Conservation (phyloP, 306 rosid genomes). For the Lathyrus tuberosus region DNA sequence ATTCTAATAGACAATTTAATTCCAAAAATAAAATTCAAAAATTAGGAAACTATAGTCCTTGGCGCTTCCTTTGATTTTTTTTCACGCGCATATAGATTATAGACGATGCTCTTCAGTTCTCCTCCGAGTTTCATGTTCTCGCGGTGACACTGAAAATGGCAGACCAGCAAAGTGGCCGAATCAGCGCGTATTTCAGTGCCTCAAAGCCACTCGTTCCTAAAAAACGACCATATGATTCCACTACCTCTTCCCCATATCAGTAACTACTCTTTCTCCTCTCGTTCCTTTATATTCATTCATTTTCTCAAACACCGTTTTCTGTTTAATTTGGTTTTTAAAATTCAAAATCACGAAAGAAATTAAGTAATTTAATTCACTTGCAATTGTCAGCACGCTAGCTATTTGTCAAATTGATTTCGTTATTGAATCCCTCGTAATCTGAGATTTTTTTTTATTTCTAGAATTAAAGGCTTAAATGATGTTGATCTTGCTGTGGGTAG, state of each 20-base stretch:
- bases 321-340: constrained; percentile 4
- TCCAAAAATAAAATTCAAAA: not conserved
- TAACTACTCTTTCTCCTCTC: constrained; percentile 31
- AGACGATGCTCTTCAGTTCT: not conserved
- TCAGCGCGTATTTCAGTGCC: constrained; percentile 63
- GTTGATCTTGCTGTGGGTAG: constrained; percentile 30
- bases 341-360: not conserved
- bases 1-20: too few relatives aligned
- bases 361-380: not conserved
- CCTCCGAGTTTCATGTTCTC: constrained; percentile 37
- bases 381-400: not conserved
- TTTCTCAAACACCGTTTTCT: not conserved
- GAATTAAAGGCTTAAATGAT: constrained; percentile 44
- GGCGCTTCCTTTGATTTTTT: constrained; percentile 10
- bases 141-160: constrained; percentile 40
- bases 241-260: constrained; percentile 31
- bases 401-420: not conserved
- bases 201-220: constrained; percentile 72
- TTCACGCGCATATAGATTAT: not conserved
- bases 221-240: constrained; percentile 67
- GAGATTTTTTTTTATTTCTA: constrained; percentile 26
- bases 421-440: not conserved
- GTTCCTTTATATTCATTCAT: not conserved
- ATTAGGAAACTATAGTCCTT: not conserved
- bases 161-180: constrained; percentile 58